These are phyloP conservation scores for Diaporthe vaccinii DNA, from an alignment of 2,329 filamentous ascomycete genomes.

Conservation along the genomic window DNA sequence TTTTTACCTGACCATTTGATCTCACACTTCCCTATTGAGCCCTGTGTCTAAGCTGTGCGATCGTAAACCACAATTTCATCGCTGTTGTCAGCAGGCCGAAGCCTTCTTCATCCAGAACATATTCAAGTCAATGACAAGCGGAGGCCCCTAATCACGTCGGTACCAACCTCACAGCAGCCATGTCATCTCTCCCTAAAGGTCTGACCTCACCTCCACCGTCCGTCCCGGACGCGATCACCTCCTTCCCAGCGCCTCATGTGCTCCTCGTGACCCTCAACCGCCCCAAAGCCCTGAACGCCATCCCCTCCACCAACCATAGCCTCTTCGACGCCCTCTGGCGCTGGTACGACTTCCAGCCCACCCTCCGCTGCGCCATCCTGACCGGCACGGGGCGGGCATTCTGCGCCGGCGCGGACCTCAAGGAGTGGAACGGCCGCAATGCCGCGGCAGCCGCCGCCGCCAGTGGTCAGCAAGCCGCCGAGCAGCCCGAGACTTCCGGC, in stretches of 20 bases:
- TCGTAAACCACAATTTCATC: background rate
- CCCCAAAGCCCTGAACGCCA: slow-evolving; percentile 69
- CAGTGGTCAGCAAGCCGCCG: slow-evolving; percentile 26
- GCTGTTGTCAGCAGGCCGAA: no score
- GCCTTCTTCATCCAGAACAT: background rate
- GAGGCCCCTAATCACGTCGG: background rate
- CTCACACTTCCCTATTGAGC: no score
- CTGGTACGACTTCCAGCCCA: slow-evolving; percentile 74
- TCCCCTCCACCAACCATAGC: slow-evolving; percentile 63
- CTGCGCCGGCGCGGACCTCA: slow-evolving; percentile 77
- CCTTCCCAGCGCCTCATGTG: slow-evolving; percentile 67
- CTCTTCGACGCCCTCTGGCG: slow-evolving; percentile 60
- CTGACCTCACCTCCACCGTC: slow-evolving; percentile 55
- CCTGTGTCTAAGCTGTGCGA: background rate
- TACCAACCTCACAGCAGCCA: slow-evolving; percentile 6
- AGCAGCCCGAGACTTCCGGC: slow-evolving; percentile 49
- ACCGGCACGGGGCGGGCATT: slow-evolving; percentile 76
- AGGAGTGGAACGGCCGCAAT: slow-evolving; percentile 71
- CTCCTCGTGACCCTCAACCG: slow-evolving; percentile 73
- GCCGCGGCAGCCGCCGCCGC: slow-evolving; percentile 27
- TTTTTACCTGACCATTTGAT: no score
- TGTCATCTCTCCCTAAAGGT: slow-evolving; percentile 28
- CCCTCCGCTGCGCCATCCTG: slow-evolving; percentile 72
- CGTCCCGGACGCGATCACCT: slow-evolving; percentile 57
- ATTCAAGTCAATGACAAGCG: background rate